Evolutionary conservation across 2,329 filamentous ascomycete species (phyloP).

Genomic region (Xylariaceae sp.): DNA sequence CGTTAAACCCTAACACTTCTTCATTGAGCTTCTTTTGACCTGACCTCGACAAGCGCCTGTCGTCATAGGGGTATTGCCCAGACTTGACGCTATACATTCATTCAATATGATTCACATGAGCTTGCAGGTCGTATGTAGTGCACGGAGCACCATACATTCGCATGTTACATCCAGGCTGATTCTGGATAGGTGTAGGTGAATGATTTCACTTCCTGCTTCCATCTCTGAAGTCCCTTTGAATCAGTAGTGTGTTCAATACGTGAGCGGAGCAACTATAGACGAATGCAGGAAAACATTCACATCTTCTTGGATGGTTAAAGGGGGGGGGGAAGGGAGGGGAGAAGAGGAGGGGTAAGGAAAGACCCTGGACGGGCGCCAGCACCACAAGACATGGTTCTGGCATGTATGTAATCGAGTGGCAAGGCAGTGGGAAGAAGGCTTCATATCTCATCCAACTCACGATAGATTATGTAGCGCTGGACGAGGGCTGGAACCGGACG

Average conservation of each 20-base stretch:
- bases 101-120: not conserved
- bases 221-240: not conserved
- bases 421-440: not conserved
- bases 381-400: constrained; percentile 7
- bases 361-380: constrained; percentile 8
- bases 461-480: not conserved
- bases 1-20: no score
- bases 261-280: not conserved
- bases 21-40: not conserved
- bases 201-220: not conserved
- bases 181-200: not conserved
- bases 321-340: constrained; percentile 9
- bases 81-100: not conserved
- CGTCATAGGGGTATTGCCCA: not conserved
- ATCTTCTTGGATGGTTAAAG: not conserved
- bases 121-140: constrained; percentile 2
- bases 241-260: constrained; percentile 1
- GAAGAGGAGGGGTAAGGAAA: constrained; percentile 12
- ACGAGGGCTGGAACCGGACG: not conserved
- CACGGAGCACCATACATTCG: constrained; percentile 2
- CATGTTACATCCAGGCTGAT: constrained; percentile 5
- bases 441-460: not conserved
- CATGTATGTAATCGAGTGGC: not conserved
- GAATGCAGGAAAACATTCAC: constrained; percentile 4
- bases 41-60: not conserved